A percentile compares a stretch with the other conserved stretches of the same genome.
Evolutionary conservation across 2,329 filamentous ascomycete species (phyloP).

Genomic region (Ceratocystis huliohia): DNA sequence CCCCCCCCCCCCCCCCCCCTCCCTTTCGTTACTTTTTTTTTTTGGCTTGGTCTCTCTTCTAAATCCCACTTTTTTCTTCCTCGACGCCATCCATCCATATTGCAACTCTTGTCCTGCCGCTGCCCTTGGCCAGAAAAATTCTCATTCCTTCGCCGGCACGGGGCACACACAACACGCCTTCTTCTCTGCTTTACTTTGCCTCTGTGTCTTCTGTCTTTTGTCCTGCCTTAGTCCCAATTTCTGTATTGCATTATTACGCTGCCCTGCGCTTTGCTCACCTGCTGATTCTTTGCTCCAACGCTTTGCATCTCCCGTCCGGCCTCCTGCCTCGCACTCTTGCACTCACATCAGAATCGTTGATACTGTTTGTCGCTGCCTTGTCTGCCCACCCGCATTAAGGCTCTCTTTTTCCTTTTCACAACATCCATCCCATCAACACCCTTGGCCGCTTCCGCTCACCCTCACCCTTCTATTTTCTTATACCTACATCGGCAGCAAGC

Average conservation of each 20-base stretch:
- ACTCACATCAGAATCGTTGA: background rate
- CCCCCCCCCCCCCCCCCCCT: background rate
- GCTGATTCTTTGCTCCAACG: background rate
- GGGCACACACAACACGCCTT: conserved; percentile 9
- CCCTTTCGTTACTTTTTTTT: conserved; percentile 9
- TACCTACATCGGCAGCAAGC: background rate
- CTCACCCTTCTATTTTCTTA: background rate
- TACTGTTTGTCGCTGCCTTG: conserved; percentile 1
- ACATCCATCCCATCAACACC: background rate
- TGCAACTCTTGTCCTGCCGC: conserved; percentile 6
- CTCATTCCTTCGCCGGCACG: conserved; percentile 21
- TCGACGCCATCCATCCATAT: conserved; percentile 12
- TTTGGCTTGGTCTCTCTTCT: conserved; percentile 3
- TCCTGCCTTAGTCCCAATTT: background rate
- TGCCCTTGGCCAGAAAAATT: conserved; percentile 21
- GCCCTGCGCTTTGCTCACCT: background rate
- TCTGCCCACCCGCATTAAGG: conserved; percentile 10
- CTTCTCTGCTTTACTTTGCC: conserved; percentile 4
- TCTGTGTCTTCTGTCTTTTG: background rate
- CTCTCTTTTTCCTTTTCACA: background rate
- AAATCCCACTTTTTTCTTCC: conserved; percentile 16
- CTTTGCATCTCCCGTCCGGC: background rate
- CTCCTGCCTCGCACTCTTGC: background rate
- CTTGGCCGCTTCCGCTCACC: background rate
- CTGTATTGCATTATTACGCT: conserved; percentile 5